These are phyloP conservation scores for Trichoderma pleuroti DNA, from an alignment of 2,329 filamentous ascomycete species.

Conservation along the genomic window DNA sequence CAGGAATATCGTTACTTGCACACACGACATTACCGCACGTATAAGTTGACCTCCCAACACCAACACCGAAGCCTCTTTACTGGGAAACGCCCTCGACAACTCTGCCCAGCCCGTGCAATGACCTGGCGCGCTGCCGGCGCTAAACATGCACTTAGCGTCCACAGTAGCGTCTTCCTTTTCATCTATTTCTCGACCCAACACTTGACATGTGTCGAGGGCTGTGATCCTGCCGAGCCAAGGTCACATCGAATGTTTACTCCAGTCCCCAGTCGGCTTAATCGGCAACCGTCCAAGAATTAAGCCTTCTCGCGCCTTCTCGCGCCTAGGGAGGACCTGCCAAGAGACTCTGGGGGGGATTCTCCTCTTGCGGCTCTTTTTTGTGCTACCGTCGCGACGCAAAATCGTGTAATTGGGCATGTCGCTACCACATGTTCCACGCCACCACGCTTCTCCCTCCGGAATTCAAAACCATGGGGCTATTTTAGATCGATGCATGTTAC, in stretches of 20 bases:
- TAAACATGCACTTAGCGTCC: background rate
- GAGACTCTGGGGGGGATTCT: background rate
- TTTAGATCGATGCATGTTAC: background rate
- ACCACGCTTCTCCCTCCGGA: background rate
- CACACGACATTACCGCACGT: background rate
- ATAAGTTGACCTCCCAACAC: background rate
- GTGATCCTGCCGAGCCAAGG: background rate
- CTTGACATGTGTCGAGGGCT: background rate
- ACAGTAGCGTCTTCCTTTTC: constrained; percentile 1
- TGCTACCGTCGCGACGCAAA: background rate
- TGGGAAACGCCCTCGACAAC: background rate
- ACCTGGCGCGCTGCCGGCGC: background rate
- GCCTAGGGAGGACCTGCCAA: background rate
- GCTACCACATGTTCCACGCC: background rate
- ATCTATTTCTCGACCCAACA: background rate
- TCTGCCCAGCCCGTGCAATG: background rate
- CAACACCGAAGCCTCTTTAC: background rate
- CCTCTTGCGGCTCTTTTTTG: background rate
- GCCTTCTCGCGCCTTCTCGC: background rate
- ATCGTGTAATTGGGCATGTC: background rate
- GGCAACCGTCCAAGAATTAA: background rate
- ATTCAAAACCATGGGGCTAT: background rate
- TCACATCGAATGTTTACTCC: background rate
- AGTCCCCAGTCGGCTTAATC: background rate
- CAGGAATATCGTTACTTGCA: background rate